Base-by-base conservation (phyloP, 2,329 filamentous ascomycete genomes). In the Zymoseptoria ardabiliae region DNA sequence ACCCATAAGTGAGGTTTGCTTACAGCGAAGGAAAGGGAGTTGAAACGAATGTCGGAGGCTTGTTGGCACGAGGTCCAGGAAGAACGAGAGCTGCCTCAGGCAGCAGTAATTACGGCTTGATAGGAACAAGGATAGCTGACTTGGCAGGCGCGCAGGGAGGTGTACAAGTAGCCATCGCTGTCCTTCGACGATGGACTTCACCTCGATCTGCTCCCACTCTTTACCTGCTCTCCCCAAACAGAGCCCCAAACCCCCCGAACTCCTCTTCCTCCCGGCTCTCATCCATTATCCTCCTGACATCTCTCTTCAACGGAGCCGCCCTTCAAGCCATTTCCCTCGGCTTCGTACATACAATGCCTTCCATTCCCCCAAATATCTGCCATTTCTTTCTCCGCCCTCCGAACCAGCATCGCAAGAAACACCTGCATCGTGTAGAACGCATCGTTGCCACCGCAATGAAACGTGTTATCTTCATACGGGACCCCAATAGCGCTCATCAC, bases 381-480 rank as follows among this genome's bases (percentile, higher is more conserved):
- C 7, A 21, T 22, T 51, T 20, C 20, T 51, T 13, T 3, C 10
- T 21, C 20, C 20, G 17, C 50, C 11, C 50, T 20, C 11, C 23
- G 20, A 21, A 51, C 10, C 6, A 56, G n/a, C 21, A 56, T 20
- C 10, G 35, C 41, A 17, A 56, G 21, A 17, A 56, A 25, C 7
- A n/a, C 54, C 22, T 56, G 54, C 41, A 56, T 56, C 4, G 54
- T 50, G 21, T 56, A 56, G 19, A 49, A 56, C 17, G 54, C 54
- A 25, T 56, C 54, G 17, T 50, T 49, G 6, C 54, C 54, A 25
- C 20, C 54, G 21, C 54, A 56, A n/a, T 56, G 54, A 45, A 56
- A 23, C 7, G 54, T 25, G 9, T 51, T n/a, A 9, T 11, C 1
- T 23, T 51, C 50, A n/a, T 51, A 21, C 50, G 50, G 50, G 5